Percentiles rank a stretch among this genome's conserved stretches.
phyloP scores from a whole-genome alignment of 306 rosid genomes.

The Calophaca sinica region DNA sequence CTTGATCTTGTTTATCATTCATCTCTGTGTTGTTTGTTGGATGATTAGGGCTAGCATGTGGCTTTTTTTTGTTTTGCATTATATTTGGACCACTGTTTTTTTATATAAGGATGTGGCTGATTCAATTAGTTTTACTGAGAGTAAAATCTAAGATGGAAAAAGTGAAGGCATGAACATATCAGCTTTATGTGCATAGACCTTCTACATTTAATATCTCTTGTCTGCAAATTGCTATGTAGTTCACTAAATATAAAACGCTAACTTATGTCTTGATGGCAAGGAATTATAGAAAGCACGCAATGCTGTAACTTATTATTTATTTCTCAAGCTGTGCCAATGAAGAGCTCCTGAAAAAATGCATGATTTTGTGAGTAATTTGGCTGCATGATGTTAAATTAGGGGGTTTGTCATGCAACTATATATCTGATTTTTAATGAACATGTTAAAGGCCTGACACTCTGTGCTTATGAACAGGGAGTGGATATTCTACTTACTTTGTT shows the following conservation, averaged over 20 bases:
- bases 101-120: constrained; percentile 1
- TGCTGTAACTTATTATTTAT: neutral
- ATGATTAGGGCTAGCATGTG: neutral
- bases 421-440: constrained; percentile 20
- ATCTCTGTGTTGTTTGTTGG: neutral
- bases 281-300: too few relatives aligned
- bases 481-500: constrained; percentile 64
- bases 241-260: too few relatives aligned
- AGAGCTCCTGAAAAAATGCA: constrained; percentile 15
- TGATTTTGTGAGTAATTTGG: constrained; percentile 6
- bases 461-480: constrained; percentile 59
- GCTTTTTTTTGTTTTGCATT: neutral
- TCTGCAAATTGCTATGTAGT: too few relatives aligned
- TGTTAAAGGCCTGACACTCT: neutral
- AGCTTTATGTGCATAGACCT: too few relatives aligned
- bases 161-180: too few relatives aligned
- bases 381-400: constrained; percentile 20
- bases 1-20: neutral
- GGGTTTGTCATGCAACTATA: constrained; percentile 5
- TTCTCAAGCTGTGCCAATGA: neutral
- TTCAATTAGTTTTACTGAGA: neutral
- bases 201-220: too few relatives aligned
- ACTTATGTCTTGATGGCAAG: too few relatives aligned
- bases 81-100: neutral
- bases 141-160: too few relatives aligned